Base-by-base conservation (phyloP, 1,284 basidiomycete genomes). In the Vanrija sp. region DNA sequence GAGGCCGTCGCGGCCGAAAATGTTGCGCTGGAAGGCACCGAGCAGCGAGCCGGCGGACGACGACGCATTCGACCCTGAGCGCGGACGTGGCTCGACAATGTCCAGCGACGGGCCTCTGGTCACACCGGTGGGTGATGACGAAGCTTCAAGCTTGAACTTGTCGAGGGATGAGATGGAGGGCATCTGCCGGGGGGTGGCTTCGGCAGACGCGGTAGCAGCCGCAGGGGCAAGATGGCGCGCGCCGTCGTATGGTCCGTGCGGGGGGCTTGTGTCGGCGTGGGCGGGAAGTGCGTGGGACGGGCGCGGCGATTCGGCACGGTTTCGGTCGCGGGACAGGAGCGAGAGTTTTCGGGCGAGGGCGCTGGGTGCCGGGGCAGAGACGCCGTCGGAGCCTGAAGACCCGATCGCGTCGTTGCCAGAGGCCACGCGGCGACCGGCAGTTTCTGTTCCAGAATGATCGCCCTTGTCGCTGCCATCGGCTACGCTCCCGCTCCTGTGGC, bases 401-500 rank as follows among this genome's bases (percentile, higher is more conserved):
- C 45, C 46, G 6, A 27, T 49, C 41, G 51, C 46, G 47, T 61
- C 39, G 50, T 51, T 36, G 43, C 59, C 49, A 23, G 49, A 37
- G 43, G 60, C 37, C 49, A 54, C 45, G 37, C 49, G 45, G 23
- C 47, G 35, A 45, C 41, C 35, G 22, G 25, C 48, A 37, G 38
- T 22, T 23, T 35, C 45, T 20, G 56, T 42, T 41, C 45, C 47
- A 19, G 48, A 38, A 19, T 49, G 54, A 16, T 52, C 52, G 53
- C 38, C 54, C 27, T 54, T 47, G 22, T 41, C 53, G 45, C 64
- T 61, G 9, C 45, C 52, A 19, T 65, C 61, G 41, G 65, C 66
- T 3, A 60, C 59, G 61, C 68, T 68, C n/a, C 68, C 61, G 20
- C 59, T 66, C 1, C 72, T 61, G 39, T 56, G 49, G 12, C 55